Evolutionary conservation across 495 filamentous ascomycete genomes (phyloP).

Genomic region (Talaromyces adpressus): DNA sequence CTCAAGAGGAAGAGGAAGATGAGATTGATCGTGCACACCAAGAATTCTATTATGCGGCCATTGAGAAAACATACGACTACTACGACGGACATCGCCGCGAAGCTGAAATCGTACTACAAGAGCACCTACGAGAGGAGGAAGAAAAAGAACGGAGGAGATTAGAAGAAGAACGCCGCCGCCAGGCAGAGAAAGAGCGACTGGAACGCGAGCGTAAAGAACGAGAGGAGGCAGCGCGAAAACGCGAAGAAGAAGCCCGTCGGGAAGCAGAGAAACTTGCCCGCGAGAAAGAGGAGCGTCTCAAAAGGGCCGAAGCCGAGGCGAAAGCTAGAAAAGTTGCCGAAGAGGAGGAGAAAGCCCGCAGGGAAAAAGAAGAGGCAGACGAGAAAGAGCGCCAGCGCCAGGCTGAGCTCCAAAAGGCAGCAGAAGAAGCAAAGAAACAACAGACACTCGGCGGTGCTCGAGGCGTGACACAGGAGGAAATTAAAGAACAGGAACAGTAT

Average conservation of each 20-base stretch:
- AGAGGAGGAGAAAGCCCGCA: conserved; percentile 23
- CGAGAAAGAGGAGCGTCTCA: conserved; percentile 16
- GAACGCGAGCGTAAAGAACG: conserved; percentile 43
- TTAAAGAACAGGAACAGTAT: conserved; percentile 52
- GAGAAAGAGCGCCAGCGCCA: conserved; percentile 19
- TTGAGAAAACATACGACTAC: conserved; percentile 53
- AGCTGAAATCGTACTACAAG: conserved; percentile 39
- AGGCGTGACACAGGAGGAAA: conserved; percentile 22
- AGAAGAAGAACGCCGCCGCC: conserved; percentile 22
- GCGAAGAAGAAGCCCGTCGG: conserved; percentile 31
- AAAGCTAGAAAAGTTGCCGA: conserved; percentile 10
- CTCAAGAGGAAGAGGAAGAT: conserved; percentile 40
- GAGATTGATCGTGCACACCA: conserved; percentile 34
- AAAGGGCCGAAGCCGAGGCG: conserved; percentile 28
- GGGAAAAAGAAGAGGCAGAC: conserved; percentile 32
- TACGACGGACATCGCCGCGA: conserved; percentile 58
- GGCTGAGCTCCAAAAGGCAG: conserved; percentile 18
- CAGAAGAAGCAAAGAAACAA: conserved; percentile 23
- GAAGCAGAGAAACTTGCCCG: conserved; percentile 19
- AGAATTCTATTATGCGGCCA: conserved; percentile 48
- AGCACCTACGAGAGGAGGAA: conserved; percentile 29
- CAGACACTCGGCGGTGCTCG: conserved; percentile 22
- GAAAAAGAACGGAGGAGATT: conserved; percentile 26
- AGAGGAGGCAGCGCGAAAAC: conserved; percentile 33
- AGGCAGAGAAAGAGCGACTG: conserved; percentile 25